A percentile compares a stretch with the other conserved stretches of the same genome.
Conservation (phyloP, 2,329 filamentous ascomycete genomes). For the Scolecobasidium constrictum region DNA sequence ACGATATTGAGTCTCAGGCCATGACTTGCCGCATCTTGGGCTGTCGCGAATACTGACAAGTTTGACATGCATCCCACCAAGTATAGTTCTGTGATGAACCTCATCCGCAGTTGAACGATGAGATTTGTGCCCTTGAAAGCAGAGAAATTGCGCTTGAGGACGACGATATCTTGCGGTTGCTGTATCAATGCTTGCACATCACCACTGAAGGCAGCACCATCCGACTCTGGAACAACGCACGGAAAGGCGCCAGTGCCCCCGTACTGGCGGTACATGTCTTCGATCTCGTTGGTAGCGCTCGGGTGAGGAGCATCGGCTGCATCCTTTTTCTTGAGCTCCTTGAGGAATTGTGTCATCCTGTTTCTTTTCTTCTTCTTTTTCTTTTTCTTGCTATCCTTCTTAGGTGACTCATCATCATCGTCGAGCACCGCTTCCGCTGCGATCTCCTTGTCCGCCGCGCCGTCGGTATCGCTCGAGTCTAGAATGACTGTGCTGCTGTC, state of each 20-base stretch:
- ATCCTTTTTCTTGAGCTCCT: not conserved
- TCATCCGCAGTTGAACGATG: slow-evolving; percentile 67
- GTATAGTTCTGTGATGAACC: slow-evolving; percentile 79
- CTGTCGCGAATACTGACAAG: slow-evolving; percentile 81
- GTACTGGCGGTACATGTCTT: not conserved
- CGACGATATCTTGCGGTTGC: slow-evolving; percentile 33
- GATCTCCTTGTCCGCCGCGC: too few species aligned
- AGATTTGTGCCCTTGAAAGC: slow-evolving; percentile 69
- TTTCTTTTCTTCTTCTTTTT: slow-evolving; percentile 15
- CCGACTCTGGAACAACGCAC: slow-evolving; percentile 1
- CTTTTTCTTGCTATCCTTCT: slow-evolving; percentile 13
- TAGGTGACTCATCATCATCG: not conserved
- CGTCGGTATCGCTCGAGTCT: not conserved
- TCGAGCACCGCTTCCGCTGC: not conserved
- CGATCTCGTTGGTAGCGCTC: not conserved
- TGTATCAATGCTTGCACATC: slow-evolving; percentile 23
- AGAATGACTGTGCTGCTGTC: not conserved
- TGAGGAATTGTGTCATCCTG: slow-evolving; percentile 8
- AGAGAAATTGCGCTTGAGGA: slow-evolving; percentile 74
- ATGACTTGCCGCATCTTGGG: slow-evolving; percentile 78
- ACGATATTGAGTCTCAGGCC: slow-evolving; percentile 80
- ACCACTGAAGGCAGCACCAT: slow-evolving; percentile 9
- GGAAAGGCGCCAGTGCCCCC: not conserved
- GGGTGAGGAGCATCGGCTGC: not conserved
- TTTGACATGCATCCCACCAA: slow-evolving; percentile 82